These are phyloP conservation scores for Colletotrichum lentis DNA, from an alignment of 2,329 filamentous ascomycete species.

Conservation along the genomic window DNA sequence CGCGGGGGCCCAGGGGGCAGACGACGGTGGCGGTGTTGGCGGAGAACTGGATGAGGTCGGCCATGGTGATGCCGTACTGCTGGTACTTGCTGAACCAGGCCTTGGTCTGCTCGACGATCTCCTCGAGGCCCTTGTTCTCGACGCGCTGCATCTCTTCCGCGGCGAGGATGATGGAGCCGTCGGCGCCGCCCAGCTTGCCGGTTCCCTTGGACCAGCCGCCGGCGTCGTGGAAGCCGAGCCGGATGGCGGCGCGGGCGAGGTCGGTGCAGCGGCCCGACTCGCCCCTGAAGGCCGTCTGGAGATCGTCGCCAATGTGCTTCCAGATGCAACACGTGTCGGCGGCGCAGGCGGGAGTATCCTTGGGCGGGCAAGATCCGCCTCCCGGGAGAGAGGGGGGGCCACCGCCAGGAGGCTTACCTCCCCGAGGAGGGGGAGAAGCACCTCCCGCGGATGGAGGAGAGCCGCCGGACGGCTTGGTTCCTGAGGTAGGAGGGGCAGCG, in stretches of 20 bases:
- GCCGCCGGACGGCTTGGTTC: neutral
- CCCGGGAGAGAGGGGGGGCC: neutral
- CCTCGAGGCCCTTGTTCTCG: constrained; percentile 59
- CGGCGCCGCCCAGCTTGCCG: constrained; percentile 52
- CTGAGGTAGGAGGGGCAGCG: neutral
- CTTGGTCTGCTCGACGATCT: constrained; percentile 52
- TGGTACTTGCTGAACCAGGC: constrained; percentile 52
- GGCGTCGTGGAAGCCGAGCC: constrained; percentile 59
- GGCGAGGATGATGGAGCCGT: constrained; percentile 54
- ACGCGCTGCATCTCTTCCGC: constrained; percentile 47
- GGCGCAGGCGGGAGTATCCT: constrained; percentile 44
- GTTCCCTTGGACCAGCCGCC: constrained; percentile 53
- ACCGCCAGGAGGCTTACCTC: neutral
- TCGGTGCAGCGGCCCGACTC: constrained; percentile 52
- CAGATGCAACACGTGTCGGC: constrained; percentile 55
- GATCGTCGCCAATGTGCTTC: constrained; percentile 53
- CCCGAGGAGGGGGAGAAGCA: neutral
- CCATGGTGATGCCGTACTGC: constrained; percentile 53
- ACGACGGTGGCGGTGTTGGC: constrained; percentile 58
- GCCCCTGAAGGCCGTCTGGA: constrained; percentile 49
- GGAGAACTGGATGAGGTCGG: constrained; percentile 64
- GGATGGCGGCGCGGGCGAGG: constrained; percentile 54
- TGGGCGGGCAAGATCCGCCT: constrained; percentile 34
- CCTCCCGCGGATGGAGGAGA: neutral
- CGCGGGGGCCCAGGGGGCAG: constrained; percentile 55